A percentile compares a stretch with the other conserved stretches of the same genome.
These are phyloP conservation scores for Aspergillus unguis DNA, from an alignment of 2,329 filamentous ascomycete genomes.

Conservation along the genomic window DNA sequence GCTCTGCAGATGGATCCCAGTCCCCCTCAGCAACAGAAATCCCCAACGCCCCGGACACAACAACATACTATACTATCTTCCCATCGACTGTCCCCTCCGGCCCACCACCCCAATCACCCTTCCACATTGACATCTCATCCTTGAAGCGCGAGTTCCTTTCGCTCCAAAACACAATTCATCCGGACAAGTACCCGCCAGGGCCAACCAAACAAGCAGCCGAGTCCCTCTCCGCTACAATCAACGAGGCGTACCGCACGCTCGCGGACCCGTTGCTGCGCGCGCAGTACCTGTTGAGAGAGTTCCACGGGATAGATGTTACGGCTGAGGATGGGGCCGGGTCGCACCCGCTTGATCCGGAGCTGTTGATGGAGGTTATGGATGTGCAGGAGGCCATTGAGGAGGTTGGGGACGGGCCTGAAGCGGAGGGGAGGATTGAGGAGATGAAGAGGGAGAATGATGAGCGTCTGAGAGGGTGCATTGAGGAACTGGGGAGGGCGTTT, in stretches of 20 bases:
- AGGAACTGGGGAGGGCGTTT: conserved; percentile 63
- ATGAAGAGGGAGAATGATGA: conserved; percentile 65
- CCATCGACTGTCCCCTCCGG: conserved; percentile 71
- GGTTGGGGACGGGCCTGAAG: conserved; percentile 48
- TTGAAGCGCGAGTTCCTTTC: conserved; percentile 83
- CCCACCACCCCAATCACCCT: conserved; percentile 73
- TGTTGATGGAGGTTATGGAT: conserved; percentile 85
- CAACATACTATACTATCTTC: conserved; percentile 84
- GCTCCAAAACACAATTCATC: conserved; percentile 61
- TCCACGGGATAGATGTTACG: conserved; percentile 67
- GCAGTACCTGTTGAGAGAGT: conserved; percentile 74
- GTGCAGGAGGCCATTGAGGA: conserved; percentile 72
- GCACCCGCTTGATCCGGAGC: conserved; percentile 64
- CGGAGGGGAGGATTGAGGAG: conserved; percentile 60
- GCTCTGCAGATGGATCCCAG: conserved; percentile 11
- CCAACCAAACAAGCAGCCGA: conserved; percentile 62
- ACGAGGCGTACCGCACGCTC: conserved; percentile 87
- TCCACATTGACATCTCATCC: conserved; percentile 66
- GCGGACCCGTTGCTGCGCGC: conserved; percentile 73
- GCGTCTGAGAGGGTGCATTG: conserved; percentile 63
- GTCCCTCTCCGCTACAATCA: conserved; percentile 76
- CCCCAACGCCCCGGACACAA: conserved; percentile 33
- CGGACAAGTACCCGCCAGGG: conserved; percentile 47
- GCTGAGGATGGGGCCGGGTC: conserved; percentile 67
- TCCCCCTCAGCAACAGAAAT: conserved; percentile 4